Evolutionary conservation across 1,284 basidiomycete species (phyloP).

Genomic region (Stygiomarasmius scandens): DNA sequence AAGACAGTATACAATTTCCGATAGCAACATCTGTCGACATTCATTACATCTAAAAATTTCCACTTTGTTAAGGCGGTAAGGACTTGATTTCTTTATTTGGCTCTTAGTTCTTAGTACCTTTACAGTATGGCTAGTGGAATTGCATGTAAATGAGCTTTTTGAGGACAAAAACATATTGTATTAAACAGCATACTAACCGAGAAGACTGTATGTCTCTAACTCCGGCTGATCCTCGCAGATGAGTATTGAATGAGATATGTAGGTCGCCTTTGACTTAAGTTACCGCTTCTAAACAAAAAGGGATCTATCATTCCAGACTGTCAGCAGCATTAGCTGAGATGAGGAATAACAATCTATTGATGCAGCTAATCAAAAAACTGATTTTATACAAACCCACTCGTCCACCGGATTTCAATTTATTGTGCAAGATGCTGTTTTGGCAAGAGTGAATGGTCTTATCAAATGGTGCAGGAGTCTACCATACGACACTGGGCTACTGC

Average conservation of each 20-base stretch:
- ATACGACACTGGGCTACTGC: too few relatives aligned
- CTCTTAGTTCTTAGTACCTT: not conserved
- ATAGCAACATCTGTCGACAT: not conserved
- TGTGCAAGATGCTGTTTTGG: slow-evolving; percentile 13
- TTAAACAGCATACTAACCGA: not conserved
- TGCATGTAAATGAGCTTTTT: not conserved
- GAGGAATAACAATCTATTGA: slow-evolving; percentile 8
- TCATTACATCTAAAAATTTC: not conserved
- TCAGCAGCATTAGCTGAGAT: slow-evolving; percentile 16
- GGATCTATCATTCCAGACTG: slow-evolving; percentile 1
- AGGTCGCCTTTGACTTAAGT: slow-evolving; percentile 4
- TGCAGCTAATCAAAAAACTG: slow-evolving; percentile 9
- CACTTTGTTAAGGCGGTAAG: slow-evolving; percentile 3
- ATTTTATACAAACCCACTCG: slow-evolving; percentile 13
- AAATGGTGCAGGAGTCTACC: too few relatives aligned
- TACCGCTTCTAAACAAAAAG: not conserved
- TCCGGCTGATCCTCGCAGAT: not conserved
- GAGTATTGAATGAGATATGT: not conserved
- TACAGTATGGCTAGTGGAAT: slow-evolving; percentile 5
- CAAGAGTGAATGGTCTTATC: not conserved
- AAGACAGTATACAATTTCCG: slow-evolving; percentile 5
- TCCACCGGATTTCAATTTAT: slow-evolving; percentile 4
- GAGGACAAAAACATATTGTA: not conserved
- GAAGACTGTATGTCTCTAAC: not conserved
- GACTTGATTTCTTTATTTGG: not conserved